phyloP scores from a whole-genome alignment of 169 alveolate species.

The Plasmodium chabaudi region DNA sequence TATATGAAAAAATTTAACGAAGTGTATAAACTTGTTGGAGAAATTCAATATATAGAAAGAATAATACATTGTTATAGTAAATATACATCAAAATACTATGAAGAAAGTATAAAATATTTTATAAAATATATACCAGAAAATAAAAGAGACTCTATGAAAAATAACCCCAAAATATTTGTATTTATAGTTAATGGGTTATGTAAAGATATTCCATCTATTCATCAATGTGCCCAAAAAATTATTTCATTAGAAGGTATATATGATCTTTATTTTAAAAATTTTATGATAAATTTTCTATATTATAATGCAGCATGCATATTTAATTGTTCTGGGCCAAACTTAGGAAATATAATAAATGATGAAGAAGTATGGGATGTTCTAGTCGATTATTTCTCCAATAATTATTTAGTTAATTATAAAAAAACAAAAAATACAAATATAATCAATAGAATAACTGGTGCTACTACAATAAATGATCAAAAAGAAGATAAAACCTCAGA shows the following conservation, averaged over 20 bases:
- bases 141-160: constrained; percentile 65
- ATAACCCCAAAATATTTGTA: constrained; percentile 42
- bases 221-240: constrained; percentile 66
- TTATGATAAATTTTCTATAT: constrained; percentile 72
- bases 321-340: constrained; percentile 34
- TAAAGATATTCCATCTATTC: constrained; percentile 55
- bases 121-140: constrained; percentile 51
- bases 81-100: constrained; percentile 68
- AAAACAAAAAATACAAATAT: constrained; percentile 7
- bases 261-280: constrained; percentile 60
- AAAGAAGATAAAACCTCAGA: not conserved
- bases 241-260: constrained; percentile 55
- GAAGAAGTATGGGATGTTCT: constrained; percentile 65
- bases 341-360: constrained; percentile 65
- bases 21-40: constrained; percentile 27
- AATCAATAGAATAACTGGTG: not conserved
- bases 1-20: constrained; percentile 53
- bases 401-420: constrained; percentile 50
- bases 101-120: constrained; percentile 38
- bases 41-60: constrained; percentile 54
- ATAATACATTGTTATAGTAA: constrained; percentile 63
- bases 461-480: not conserved
- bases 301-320: constrained; percentile 43
- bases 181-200: constrained; percentile 55
- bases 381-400: constrained; percentile 37